Evolutionary conservation across 495 filamentous ascomycete genomes (phyloP).

Genomic region (Penicillium psychrofluorescens): DNA sequence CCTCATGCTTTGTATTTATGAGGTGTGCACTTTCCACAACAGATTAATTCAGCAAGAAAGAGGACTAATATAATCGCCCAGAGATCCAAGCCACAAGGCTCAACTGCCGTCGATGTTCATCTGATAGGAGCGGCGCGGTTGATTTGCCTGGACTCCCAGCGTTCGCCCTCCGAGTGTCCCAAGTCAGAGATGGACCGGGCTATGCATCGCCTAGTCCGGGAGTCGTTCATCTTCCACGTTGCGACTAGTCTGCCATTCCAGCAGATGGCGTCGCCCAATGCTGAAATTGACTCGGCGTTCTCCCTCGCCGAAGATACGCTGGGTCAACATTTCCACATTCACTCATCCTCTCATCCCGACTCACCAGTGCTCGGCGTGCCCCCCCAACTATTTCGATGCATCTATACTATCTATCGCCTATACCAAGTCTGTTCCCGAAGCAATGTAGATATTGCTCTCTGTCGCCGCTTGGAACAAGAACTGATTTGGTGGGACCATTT

Average conservation of each 20-base stretch:
- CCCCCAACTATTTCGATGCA: conserved; percentile 10
- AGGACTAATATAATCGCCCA: neutral
- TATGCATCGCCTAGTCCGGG: conserved; percentile 11
- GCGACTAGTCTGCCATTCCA: conserved; percentile 19
- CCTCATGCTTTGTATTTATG: conserved; percentile 18
- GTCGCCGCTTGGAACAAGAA: neutral
- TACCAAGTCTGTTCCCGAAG: neutral
- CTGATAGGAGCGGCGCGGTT: conserved; percentile 12
- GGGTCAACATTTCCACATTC: conserved; percentile 1
- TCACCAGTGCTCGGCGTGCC: conserved; percentile 15
- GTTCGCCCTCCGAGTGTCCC: neutral
- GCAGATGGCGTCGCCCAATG: neutral
- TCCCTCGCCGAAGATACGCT: conserved; percentile 9
- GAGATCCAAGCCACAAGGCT: conserved; percentile 10
- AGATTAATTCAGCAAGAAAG: neutral
- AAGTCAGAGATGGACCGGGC: neutral
- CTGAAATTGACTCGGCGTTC: conserved; percentile 10
- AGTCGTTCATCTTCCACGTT: conserved; percentile 20
- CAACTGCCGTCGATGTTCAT: conserved; percentile 10
- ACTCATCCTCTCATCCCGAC: neutral
- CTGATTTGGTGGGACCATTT: conserved; percentile 1
- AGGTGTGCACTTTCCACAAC: conserved; percentile 1
- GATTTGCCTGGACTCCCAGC: conserved; percentile 5
- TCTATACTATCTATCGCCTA: conserved; percentile 7
- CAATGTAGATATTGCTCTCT: neutral